Evolutionary conservation across 1,284 basidiomycete genomes (phyloP), one percentile per base, ranked within the genome.

Genomic region (Moniliophthora roreri): DNA sequence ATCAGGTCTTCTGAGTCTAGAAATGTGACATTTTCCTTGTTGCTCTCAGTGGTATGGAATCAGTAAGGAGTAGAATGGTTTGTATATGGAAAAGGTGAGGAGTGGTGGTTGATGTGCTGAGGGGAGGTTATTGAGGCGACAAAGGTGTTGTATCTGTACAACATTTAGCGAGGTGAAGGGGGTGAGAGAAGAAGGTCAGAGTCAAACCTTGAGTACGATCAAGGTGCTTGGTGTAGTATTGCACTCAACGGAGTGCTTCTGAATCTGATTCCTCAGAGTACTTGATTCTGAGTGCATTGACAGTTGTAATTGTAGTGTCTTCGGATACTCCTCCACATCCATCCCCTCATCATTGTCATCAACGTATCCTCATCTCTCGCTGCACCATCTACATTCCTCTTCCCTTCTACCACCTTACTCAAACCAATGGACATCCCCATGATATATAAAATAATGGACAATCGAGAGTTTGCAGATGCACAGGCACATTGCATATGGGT

Each of bases 71-170:
- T 52, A 91, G 67, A 58, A 73, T 79, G 1, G 74, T 71, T 15
- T 87, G 80, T 0, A 87, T 90, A 66, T 90, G 88, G 4, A 91
- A 71, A 15, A 90, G 70, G 60, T 89, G 86, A 2, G 89, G 88
- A 0, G 82, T 89, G 0, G 84, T 89, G 48, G 72, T 80, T 15
- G 90, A 70, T 1, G 86, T 84, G 59, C 79, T 85, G 1, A 74
- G 67, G 87, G 84, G 5, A 91, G 75, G 46, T 76, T 78, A 62
- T 91, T 91, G 20, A 87, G 66, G 16, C 70, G 77, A 63, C 86
- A 88, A 3, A 90, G 70, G 28, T 76, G 68, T 37, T 76, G 76
- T 23, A 75, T 80, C 86, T 88, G 58, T 5, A 24, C 46, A n/a
- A 28, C 35, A 52, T 26, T 52, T 40, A 50, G 2, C 20, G 10